A percentile compares a stretch with the other conserved stretches of the same genome.
These are phyloP conservation scores for Pilasporangium apinafurcum DNA, from an alignment of 352 stramenopile genomes.

Conservation along the genomic window DNA sequence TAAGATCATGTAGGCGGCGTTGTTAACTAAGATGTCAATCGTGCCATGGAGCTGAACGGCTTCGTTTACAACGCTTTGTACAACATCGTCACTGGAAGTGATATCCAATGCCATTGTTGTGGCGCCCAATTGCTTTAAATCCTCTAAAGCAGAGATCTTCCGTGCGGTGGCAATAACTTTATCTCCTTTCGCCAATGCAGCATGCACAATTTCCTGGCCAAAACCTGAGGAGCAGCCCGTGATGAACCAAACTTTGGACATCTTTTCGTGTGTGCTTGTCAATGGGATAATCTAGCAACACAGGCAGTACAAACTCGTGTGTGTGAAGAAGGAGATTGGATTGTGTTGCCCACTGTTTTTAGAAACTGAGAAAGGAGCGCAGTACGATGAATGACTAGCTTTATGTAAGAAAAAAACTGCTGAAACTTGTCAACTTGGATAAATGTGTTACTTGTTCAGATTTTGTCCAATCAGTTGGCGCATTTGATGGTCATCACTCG, in stretches of 20 bases:
- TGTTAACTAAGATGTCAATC: conserved; percentile 45
- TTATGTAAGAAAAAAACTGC: too few species aligned
- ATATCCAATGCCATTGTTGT: conserved; percentile 26
- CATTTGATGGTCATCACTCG: too few species aligned
- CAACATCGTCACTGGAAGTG: conserved; percentile 17
- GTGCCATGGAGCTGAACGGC: conserved; percentile 11
- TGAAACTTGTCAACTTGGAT: too few species aligned
- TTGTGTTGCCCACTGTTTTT: too few species aligned
- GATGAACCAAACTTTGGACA: conserved; percentile 28
- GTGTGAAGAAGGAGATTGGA: too few species aligned
- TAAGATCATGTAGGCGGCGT: conserved; percentile 29
- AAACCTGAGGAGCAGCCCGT: conserved; percentile 14
- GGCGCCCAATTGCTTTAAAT: conserved; percentile 20
- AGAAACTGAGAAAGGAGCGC: too few species aligned
- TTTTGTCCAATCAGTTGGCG: too few species aligned
- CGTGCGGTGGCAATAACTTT: conserved; percentile 32
- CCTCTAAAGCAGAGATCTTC: conserved; percentile 10
- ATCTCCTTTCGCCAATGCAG: conserved; percentile 20
- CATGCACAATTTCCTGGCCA: conserved; percentile 14
- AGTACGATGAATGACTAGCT: too few species aligned
- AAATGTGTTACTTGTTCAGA: too few species aligned
- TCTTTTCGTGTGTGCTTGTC: too few species aligned
- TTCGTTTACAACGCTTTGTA: conserved; percentile 13
- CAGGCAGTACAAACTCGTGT: too few species aligned
- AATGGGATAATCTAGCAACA: too few species aligned